phyloP scores from a whole-genome alignment of 352 stramenopile species.

The Pythium sp. region DNA sequence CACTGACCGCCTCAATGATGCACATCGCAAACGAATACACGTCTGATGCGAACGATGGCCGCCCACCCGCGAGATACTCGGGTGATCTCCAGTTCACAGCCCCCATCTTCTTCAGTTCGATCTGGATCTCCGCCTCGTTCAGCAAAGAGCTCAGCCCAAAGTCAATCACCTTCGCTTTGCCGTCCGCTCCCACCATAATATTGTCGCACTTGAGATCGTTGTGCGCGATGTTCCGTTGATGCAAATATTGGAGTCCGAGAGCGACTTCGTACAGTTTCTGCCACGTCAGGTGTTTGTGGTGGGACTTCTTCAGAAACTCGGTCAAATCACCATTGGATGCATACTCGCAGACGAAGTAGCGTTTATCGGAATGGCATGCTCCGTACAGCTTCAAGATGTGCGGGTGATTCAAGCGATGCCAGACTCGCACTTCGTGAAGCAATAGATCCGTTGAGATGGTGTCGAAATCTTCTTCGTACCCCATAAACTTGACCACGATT shows the following conservation, averaged over 20 bases:
- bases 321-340: too few species aligned
- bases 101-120: slow-evolving; percentile 3
- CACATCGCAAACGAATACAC: slow-evolving; percentile 9
- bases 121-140: slow-evolving; percentile 1
- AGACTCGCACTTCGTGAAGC: too few species aligned
- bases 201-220: slow-evolving; percentile 10
- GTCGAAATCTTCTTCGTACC: too few species aligned
- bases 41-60: slow-evolving; percentile 6
- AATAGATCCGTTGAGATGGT: too few species aligned
- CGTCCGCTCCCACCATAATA: slow-evolving; percentile 7
- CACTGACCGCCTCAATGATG: not conserved
- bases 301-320: not conserved
- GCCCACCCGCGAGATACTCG: slow-evolving; percentile 1
- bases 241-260: not conserved
- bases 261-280: slow-evolving; percentile 14
- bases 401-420: too few species aligned
- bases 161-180: slow-evolving; percentile 15
- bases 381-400: too few species aligned
- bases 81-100: slow-evolving; percentile 2
- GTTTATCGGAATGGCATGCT: too few species aligned
- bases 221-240: too few species aligned
- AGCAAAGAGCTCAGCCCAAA: slow-evolving; percentile 20
- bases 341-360: too few species aligned
- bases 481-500: too few species aligned
- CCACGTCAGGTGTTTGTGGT: not conserved